Conservation (phyloP, 306 rosid genomes). For the Corylus heterophylla region DNA sequence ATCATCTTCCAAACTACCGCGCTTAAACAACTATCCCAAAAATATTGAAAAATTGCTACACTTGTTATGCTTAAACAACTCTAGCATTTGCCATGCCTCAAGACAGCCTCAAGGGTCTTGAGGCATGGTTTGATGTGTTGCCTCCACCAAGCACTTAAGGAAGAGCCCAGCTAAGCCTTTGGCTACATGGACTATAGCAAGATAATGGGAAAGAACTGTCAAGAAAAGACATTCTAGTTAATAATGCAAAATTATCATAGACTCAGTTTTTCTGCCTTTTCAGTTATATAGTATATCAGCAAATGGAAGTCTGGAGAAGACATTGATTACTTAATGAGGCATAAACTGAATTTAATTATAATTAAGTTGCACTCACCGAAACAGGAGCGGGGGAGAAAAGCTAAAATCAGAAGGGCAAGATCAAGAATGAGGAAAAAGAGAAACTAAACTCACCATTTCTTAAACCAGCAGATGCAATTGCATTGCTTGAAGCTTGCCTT, state of each 20-base stretch:
- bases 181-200: too few relatives aligned
- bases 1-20: too few relatives aligned
- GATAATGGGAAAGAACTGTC: neutral
- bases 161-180: too few relatives aligned
- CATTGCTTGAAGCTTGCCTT: constrained; percentile 77
- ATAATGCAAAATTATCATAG: neutral
- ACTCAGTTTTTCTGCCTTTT: neutral
- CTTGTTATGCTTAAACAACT: too few relatives aligned
- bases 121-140: too few relatives aligned
- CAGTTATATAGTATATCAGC: neutral
- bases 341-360: too few relatives aligned
- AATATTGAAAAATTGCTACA: too few relatives aligned
- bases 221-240: constrained; percentile 4
- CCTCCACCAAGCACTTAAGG: too few relatives aligned
- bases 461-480: constrained; percentile 61
- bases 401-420: constrained; percentile 11
- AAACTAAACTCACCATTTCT: constrained; percentile 56
- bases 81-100: too few relatives aligned
- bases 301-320: neutral
- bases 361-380: neutral
- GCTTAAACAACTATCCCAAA: too few relatives aligned
- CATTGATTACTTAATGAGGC: neutral
- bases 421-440: constrained; percentile 2
- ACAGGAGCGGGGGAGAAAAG: neutral
- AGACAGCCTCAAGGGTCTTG: too few relatives aligned